Conservation (phyloP, 75 land plant genomes). For the Cupressus sempervirens region DNA sequence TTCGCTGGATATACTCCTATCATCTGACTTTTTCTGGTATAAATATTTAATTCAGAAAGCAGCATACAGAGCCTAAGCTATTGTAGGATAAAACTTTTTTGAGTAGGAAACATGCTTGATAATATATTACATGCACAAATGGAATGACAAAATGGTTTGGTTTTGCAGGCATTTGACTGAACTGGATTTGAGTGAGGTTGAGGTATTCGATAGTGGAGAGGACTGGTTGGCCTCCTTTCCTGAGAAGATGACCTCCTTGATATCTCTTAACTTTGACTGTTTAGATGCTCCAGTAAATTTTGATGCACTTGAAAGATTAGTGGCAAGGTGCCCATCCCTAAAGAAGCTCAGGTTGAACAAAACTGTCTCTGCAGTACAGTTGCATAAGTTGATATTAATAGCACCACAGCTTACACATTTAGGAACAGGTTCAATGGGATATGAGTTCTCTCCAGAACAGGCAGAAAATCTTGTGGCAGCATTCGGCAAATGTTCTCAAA, state of each 20-base stretch:
- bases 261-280: slow-evolving; percentile 69
- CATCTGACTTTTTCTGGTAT: background rate
- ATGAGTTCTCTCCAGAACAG: slow-evolving; percentile 19
- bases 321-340: slow-evolving; percentile 63
- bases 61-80: background rate
- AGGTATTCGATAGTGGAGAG: slow-evolving; percentile 44
- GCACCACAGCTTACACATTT: slow-evolving; percentile 76
- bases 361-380: slow-evolving; percentile 46
- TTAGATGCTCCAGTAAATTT: slow-evolving; percentile 47
- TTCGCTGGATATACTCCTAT: background rate
- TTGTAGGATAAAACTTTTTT: background rate
- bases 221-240: slow-evolving; percentile 82
- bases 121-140: background rate
- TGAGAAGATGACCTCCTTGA: slow-evolving; percentile 59
- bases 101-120: background rate
- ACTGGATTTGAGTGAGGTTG: slow-evolving; percentile 73
- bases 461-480: slow-evolving; percentile 20
- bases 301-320: slow-evolving; percentile 63
- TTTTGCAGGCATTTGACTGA: slow-evolving; percentile 54
- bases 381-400: slow-evolving; percentile 42
- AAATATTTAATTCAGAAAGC: background rate
- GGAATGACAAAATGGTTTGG: background rate
- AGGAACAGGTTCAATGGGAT: slow-evolving; percentile 57
- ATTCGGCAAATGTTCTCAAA: slow-evolving; percentile 47
- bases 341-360: slow-evolving; percentile 64